Evolutionary conservation across 208 protist genomes (phyloP).

Genomic region (Herpetomonas tarakana): DNA sequence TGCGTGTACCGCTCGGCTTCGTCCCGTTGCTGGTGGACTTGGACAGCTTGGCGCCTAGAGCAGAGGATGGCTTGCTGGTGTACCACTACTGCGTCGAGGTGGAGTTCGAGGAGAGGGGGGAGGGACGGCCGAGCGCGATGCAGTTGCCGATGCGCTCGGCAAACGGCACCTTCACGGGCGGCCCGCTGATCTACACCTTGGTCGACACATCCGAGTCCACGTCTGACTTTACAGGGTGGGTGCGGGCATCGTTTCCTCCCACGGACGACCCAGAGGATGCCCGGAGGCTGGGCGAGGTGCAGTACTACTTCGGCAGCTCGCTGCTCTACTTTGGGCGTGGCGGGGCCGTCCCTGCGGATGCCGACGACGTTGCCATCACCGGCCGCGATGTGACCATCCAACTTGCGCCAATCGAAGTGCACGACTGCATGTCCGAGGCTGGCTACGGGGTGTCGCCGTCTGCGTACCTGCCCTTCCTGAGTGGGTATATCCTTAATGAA

Average conservation of each 20-base stretch:
- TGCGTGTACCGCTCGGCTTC: slow-evolving; percentile 29
- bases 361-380: slow-evolving; percentile 5
- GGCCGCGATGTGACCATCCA: slow-evolving; percentile 14
- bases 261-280: background rate
- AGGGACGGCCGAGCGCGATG: background rate
- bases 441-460: slow-evolving; percentile 6
- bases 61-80: slow-evolving; percentile 12
- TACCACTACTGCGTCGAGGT: slow-evolving; percentile 53
- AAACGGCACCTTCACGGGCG: slow-evolving; percentile 10
- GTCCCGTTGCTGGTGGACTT: slow-evolving; percentile 25
- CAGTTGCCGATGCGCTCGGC: background rate
- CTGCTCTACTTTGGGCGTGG: slow-evolving; percentile 19
- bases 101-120: slow-evolving; percentile 1
- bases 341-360: background rate
- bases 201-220: slow-evolving; percentile 21
- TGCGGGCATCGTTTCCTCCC: background rate
- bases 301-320: slow-evolving; percentile 18
- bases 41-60: slow-evolving; percentile 8
- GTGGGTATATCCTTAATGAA: slow-evolving; percentile 21
- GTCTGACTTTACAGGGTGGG: slow-evolving; percentile 11
- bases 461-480: slow-evolving; percentile 5
- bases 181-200: slow-evolving; percentile 29
- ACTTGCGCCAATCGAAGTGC: slow-evolving; percentile 8
- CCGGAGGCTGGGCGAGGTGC: slow-evolving; percentile 13
- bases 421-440: background rate